These are phyloP conservation scores for Glycine soja DNA, from an alignment of 306 rosid genomes.

Conservation along the genomic window DNA sequence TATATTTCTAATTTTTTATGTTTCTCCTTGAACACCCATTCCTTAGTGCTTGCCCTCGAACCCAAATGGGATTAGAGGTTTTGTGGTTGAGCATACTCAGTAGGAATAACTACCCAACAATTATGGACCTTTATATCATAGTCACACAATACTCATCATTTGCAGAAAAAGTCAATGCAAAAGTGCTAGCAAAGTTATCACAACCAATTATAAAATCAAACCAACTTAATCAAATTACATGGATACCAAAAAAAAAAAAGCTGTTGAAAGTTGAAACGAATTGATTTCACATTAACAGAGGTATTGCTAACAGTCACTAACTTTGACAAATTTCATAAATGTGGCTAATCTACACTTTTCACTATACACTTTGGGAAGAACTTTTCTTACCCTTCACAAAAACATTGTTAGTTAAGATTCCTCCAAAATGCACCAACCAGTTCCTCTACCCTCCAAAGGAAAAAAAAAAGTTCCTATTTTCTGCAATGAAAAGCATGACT, in stretches of 20 bases:
- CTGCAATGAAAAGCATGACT: neutral
- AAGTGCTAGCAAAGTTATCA: conserved; percentile 43
- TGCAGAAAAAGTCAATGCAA: conserved; percentile 50
- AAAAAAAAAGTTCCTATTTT: conserved; percentile 30
- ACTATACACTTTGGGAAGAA: conserved; percentile 35
- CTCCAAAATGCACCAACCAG: conserved; percentile 45
- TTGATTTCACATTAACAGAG: conserved; percentile 45
- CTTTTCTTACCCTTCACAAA: conserved; percentile 49
- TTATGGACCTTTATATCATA: conserved; percentile 36
- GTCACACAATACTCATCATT: conserved; percentile 45
- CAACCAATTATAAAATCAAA: conserved; percentile 39
- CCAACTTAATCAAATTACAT: conserved; percentile 8
- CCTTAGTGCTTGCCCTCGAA: neutral
- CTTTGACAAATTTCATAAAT: conserved; percentile 37
- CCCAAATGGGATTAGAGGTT: conserved; percentile 29
- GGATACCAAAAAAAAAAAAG: conserved; percentile 18
- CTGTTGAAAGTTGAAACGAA: conserved; percentile 19
- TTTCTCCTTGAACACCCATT: neutral
- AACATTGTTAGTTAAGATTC: conserved; percentile 46
- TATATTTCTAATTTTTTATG: neutral
- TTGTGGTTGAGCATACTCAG: conserved; percentile 40
- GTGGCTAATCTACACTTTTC: conserved; percentile 27
- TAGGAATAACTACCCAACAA: conserved; percentile 48
- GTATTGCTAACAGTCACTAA: conserved; percentile 40
- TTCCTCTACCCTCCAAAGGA: neutral